These are phyloP conservation scores for Fibroporia radiculosa DNA, from an alignment of 768 basidiomycete species.

Conservation along the genomic window DNA sequence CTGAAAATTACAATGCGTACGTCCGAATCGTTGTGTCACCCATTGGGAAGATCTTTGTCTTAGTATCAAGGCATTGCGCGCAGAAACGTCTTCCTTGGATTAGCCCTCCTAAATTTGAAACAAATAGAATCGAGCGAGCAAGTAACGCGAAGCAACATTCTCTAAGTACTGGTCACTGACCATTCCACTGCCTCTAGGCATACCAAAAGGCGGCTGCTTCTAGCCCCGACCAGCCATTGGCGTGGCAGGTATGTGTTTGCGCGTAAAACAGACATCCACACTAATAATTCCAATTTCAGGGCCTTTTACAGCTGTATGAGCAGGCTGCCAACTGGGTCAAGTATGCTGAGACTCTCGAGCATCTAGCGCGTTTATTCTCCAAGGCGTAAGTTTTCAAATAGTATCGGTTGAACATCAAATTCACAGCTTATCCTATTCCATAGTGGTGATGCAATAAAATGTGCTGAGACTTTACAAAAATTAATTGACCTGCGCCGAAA, in stretches of 20 bases:
- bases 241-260: constrained; percentile 69
- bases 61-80: background rate
- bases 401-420: background rate
- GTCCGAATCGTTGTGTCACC: constrained; percentile 22
- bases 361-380: constrained; percentile 50
- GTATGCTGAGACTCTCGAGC: constrained; percentile 43
- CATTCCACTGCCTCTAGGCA: constrained; percentile 36
- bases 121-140: constrained; percentile 72
- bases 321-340: constrained; percentile 50
- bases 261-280: background rate
- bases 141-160: constrained; percentile 42
- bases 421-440: background rate
- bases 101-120: constrained; percentile 71
- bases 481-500: constrained; percentile 54
- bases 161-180: constrained; percentile 8
- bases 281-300: constrained; percentile 34
- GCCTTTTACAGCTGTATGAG: constrained; percentile 68
- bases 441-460: constrained; percentile 71
- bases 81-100: constrained; percentile 81
- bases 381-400: constrained; percentile 40
- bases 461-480: constrained; percentile 76
- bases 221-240: constrained; percentile 65
- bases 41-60: constrained; percentile 58
- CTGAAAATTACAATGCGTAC: constrained; percentile 84
- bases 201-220: constrained; percentile 71